phyloP scores from a whole-genome alignment of 805 yeast genomes.

The Jamesozyma gamospora region DNA sequence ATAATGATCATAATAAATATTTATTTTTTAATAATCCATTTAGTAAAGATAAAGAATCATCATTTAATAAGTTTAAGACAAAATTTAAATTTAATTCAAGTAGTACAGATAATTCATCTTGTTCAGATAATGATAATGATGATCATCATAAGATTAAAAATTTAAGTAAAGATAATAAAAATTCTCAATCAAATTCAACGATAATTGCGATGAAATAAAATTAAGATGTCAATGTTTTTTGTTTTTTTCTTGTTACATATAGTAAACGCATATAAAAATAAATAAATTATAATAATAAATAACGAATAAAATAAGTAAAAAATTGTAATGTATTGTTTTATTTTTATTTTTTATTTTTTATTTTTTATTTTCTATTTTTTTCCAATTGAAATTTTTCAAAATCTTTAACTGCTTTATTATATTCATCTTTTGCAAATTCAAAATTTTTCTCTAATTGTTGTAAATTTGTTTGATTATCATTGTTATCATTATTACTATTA shows the following conservation, averaged over 20 bases:
- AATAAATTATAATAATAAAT: background rate
- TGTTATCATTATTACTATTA: too few relatives aligned
- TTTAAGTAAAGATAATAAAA: background rate
- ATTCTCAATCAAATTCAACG: conserved; percentile 3
- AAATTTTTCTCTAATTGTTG: background rate
- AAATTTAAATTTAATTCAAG: conserved; percentile 2
- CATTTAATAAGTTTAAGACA: background rate
- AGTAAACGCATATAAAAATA: background rate
- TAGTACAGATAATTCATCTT: background rate
- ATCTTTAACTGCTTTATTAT: background rate
- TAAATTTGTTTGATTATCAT: too few relatives aligned
- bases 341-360: background rate
- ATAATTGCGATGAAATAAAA: too few relatives aligned
- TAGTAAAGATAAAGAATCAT: background rate
- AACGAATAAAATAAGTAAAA: too few relatives aligned
- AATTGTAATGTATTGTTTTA: too few relatives aligned
- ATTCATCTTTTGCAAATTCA: conserved; percentile 1
- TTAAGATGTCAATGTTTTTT: too few relatives aligned
- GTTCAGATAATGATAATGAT: background rate
- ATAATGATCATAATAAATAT: background rate
- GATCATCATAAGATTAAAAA: background rate
- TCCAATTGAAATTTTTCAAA: background rate
- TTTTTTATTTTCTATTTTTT: background rate
- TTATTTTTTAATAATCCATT: conserved; percentile 3
- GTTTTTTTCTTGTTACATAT: too few relatives aligned